Base-by-base conservation (phyloP, 805 yeast genomes). In the Kodamaea kakaduensis region DNA sequence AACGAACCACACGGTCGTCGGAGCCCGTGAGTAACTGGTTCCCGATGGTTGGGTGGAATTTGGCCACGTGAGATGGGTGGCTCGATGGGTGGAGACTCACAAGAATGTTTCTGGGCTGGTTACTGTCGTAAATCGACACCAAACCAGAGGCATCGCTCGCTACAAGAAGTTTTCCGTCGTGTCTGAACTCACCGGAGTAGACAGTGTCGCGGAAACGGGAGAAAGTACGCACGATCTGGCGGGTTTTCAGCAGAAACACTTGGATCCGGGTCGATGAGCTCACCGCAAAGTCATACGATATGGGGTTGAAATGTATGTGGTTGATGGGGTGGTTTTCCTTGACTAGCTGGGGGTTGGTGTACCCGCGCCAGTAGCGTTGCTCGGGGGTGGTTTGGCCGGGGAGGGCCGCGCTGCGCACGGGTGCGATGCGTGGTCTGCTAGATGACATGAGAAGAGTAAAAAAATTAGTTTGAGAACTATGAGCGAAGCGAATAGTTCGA, bases 101-200 rank as follows among this genome's bases (percentile, higher is more conserved):
- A 38, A 90, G 67, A 15, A 88, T 66, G 15, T 86, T 78, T 47
- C 95, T 70, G 27, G 95, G 88, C 46, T 77, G 81, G 37, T 74
- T 68, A 20, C 95, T 79, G 58, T 93, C 97, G 54, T 84, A 90
- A 7, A 89, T 80, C 44, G 94, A 94, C 9, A 93, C 95, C 38
- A 86, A 58, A 13, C 98, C 98, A 3, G 93, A 78, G 9, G 95
- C 96, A 64, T 93, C 98, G 50, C 96, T 94, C 4, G 97, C 97
- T 14, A 84, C 94, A 18, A 93, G 59, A 30, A 93, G 71, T 54
- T 86, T 84, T 37, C 98, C 98, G 55, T 93, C 98, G 38, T 74
- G 74, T 51, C 97, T 74, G 59, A 81, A 90, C 56, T 88, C 95
- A 30, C 96, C 97, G 20, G 87, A 77, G 54, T 85, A 87, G 0